Base-by-base conservation (phyloP, 179 eudicot genomes). In the Silene coronaria region DNA sequence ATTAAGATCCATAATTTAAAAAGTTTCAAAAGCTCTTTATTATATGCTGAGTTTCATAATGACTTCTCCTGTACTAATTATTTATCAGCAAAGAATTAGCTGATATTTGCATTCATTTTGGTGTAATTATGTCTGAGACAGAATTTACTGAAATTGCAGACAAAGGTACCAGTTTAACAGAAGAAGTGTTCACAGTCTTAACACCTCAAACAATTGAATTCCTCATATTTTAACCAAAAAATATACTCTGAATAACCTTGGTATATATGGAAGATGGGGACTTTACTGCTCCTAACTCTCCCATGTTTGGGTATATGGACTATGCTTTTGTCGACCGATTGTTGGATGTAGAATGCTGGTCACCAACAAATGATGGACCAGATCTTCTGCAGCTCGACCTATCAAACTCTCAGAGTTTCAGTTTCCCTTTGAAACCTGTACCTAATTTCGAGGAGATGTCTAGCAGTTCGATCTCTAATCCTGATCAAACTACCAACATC, bases 311-410 rank as follows among this genome's bases (percentile, higher is more conserved):
- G 36, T 80, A 79, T 84, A 80, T 75, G 79, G 89, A 88, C 78
- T 84, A 48, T 77, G 87, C 84, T 86, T 78, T 87, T 80, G 86
- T 93, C 88, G 91, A 91, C 72, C 87, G 82, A 53, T 85, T 88
- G 67, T 76, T 91, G 14, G 81, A 85, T 65, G 93, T 86, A 23
- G 93, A 91, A 27, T 85, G 84, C 79, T 89, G 91, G 92, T 76
- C 89, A 85, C 88, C 87, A 70, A 82, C 94, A 36, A 71, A 89
- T 27, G 82, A 80, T 63, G 89, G 82, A 68, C 84, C 84, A 57
- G 73, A 83, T 69, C 77, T 82, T 70, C 79, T 84, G 86, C 89
- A 84, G 69, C 77, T 85, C 7, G 76, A 61, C 78, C 76, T 81
- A 7, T 69, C 87, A 27, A 73, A 77, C 45, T 73, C 87, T 64